Evolutionary conservation across 257 asterid genomes (phyloP).

Genomic region (Gardenia jasminoides): DNA sequence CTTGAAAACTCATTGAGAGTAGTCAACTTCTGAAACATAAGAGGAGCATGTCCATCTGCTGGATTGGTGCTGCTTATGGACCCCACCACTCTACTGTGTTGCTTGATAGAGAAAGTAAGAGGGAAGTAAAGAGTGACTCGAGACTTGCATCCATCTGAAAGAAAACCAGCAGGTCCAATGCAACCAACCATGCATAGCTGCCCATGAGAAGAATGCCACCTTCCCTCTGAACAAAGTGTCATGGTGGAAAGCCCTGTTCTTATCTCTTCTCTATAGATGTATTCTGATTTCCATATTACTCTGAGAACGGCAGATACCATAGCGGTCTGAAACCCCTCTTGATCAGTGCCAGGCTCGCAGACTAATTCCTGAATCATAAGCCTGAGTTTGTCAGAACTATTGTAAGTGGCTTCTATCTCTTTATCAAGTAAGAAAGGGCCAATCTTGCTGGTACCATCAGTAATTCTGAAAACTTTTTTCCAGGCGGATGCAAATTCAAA

Average conservation of each 20-base stretch:
- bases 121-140: constrained; percentile 14
- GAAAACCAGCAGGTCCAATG: constrained; percentile 10
- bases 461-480: not conserved
- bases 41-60: constrained; percentile 11
- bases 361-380: constrained; percentile 22
- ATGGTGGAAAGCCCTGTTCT: constrained; percentile 21
- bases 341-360: constrained; percentile 8
- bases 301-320: constrained; percentile 12
- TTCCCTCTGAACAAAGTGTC: constrained; percentile 25
- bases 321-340: not conserved
- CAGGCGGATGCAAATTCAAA: constrained; percentile 6
- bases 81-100: constrained; percentile 7
- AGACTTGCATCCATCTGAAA: constrained; percentile 13
- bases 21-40: constrained; percentile 4
- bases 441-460: not conserved
- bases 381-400: constrained; percentile 11
- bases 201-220: constrained; percentile 20
- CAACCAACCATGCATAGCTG: constrained; percentile 30
- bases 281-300: constrained; percentile 11
- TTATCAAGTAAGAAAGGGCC: constrained; percentile 15
- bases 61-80: constrained; percentile 17
- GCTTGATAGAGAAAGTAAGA: constrained; percentile 9
- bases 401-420: constrained; percentile 2
- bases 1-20: not conserved
- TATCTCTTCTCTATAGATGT: constrained; percentile 13